These are phyloP conservation scores for Cenchrus fungigraminus DNA, from an alignment of 176 grass and related monocot species.

Conservation along the genomic window DNA sequence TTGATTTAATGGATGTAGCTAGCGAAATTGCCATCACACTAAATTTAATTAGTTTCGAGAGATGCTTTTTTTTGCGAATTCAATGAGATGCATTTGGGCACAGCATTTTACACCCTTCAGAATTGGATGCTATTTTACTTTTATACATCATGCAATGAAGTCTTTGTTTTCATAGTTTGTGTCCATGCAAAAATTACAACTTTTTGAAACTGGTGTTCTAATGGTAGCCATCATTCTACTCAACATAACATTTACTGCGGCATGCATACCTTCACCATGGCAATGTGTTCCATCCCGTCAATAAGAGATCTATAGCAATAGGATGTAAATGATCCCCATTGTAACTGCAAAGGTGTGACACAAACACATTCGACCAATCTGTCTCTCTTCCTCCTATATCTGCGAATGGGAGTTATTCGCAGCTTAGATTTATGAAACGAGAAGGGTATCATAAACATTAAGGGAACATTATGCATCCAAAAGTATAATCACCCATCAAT, in stretches of 20 bases:
- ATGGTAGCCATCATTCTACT: neutral
- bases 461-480: neutral
- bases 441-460: neutral
- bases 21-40: neutral
- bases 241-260: slow-evolving; percentile 14
- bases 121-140: slow-evolving; percentile 15
- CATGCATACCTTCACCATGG: slow-evolving; percentile 87
- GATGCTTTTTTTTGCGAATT: too few species aligned
- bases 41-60: neutral
- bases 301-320: slow-evolving; percentile 88
- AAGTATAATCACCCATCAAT: slow-evolving; percentile 38
- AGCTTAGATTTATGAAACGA: slow-evolving; percentile 6
- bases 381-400: slow-evolving; percentile 96
- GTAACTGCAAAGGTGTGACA: slow-evolving; percentile 77
- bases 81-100: neutral
- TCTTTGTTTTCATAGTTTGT: neutral
- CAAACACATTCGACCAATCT: slow-evolving; percentile 89
- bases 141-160: slow-evolving; percentile 1
- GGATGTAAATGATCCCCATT: slow-evolving; percentile 72
- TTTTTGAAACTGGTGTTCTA: slow-evolving; percentile 6
- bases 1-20: slow-evolving; percentile 15
- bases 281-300: slow-evolving; percentile 99
- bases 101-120: slow-evolving; percentile 1
- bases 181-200: neutral
- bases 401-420: slow-evolving; percentile 42